Conservation (phyloP, 345 rosid species). For the Gossypium arboreum region DNA sequence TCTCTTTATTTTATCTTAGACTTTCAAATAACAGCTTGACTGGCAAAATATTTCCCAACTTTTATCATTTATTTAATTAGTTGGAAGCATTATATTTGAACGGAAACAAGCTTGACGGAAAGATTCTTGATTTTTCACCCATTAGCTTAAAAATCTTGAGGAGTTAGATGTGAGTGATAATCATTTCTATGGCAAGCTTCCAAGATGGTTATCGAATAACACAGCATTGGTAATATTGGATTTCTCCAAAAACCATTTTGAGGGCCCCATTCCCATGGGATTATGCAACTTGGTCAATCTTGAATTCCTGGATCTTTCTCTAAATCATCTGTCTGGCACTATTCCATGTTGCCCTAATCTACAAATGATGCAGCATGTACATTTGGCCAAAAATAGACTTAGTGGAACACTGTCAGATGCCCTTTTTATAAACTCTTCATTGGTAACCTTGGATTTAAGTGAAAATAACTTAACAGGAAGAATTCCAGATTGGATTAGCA, state of each 20-base stretch:
- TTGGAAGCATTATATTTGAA: not conserved
- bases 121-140: not conserved
- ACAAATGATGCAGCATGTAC: not conserved
- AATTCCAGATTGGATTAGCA: conserved; percentile 7
- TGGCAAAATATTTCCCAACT: conserved; percentile 16
- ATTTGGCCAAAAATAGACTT: not conserved
- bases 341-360: not conserved
- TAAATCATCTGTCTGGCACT: not conserved
- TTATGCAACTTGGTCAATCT: not conserved
- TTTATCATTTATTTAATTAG: too few species aligned
- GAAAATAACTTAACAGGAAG: conserved; percentile 4
- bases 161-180: conserved; percentile 19
- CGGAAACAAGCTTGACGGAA: not conserved
- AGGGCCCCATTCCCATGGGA: not conserved
- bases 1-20: not conserved
- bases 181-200: conserved; percentile 9
- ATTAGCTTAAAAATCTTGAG: not conserved
- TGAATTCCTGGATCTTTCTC: too few species aligned
- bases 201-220: not conserved
- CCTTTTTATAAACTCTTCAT: not conserved
- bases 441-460: conserved; percentile 11
- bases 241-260: not conserved
- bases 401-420: not conserved
- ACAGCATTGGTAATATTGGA: not conserved
- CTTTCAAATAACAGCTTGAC: conserved; percentile 26